Base-by-base conservation (phyloP, 1,139 yeast genomes). In the Groenewaldozyma sp. region DNA sequence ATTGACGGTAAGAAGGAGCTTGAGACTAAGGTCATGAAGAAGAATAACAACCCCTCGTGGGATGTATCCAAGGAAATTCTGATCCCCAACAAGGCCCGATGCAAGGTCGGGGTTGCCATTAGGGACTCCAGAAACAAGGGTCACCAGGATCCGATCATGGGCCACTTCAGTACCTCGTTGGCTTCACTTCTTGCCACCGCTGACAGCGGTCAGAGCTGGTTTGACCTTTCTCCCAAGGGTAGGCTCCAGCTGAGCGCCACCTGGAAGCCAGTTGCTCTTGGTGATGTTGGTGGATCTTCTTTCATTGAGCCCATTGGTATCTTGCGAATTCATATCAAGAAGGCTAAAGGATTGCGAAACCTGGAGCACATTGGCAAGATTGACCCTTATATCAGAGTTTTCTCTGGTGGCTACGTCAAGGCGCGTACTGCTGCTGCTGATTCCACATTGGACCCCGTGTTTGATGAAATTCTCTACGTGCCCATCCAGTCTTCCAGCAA, bases 281-380 rank as follows among this genome's bases (percentile, higher is more conserved):
- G 86, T 49, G 65, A 82, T 19, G 77, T 82, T 51, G 88, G 87
- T 36, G 33, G 33, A 6, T 29, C 33, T 16, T 11, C 22, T 5
- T 88, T 86, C 64, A 76, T 86, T 22, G 88, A 88, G 45, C 98
- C 98, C 39, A 80, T 88, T 57, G 98, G 98, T 56, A 93, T 82
- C 29, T 70, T 88, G 11, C 77, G 97, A 56, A 70, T 91, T 40
- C 73, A 77, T 50, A 61, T 91, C 46, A 74, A 74, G 51, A 73
- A 71, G 46, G 96, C 93, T 34, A 73, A 71, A 43, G 80, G 77
- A 45, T 71, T 91, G 54, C 74, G 82, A 46, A 91, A 91, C 61
- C 71, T 87, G 62, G 96, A 88, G 59, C 79, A 76, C 42, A 72
- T 91, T 45, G 97, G 97, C 44, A 83, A 78, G 55, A 78, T 87